Conservation (phyloP, 495 filamentous ascomycete species). For the Rhizodiscina lignyota region DNA sequence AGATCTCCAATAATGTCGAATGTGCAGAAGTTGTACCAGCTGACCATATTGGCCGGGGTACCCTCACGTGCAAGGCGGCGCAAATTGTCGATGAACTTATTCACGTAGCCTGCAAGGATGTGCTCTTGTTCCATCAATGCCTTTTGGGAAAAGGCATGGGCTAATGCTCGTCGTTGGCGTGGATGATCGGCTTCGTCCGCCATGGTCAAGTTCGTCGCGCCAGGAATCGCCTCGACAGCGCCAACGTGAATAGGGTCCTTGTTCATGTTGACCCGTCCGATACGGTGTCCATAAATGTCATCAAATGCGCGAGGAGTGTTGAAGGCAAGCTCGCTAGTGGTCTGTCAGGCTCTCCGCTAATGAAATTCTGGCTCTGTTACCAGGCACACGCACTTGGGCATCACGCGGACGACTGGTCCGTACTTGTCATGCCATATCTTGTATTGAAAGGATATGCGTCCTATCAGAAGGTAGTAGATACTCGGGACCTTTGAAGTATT, state of each 20-base stretch:
- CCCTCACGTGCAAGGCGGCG: constrained; percentile 7
- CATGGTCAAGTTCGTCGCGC: constrained; percentile 20
- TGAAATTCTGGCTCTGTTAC: constrained; percentile 7
- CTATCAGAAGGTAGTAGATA: too few relatives aligned
- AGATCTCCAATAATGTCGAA: constrained; percentile 47
- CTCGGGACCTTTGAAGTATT: too few relatives aligned
- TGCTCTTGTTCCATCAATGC: constrained; percentile 31
- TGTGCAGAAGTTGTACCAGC: constrained; percentile 33
- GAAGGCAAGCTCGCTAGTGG: constrained; percentile 39
- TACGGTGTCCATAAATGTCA: constrained; percentile 36
- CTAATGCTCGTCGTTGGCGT: constrained; percentile 23
- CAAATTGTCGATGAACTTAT: constrained; percentile 21
- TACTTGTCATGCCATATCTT: too few relatives aligned
- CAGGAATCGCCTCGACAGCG: constrained; percentile 13
- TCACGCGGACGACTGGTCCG: constrained; percentile 14
- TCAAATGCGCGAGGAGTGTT: constrained; percentile 29
- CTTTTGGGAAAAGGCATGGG: constrained; percentile 33
- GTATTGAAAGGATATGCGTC: too few relatives aligned
- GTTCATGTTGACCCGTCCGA: constrained; percentile 12
- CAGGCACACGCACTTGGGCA: too few relatives aligned
- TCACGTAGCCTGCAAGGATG: constrained; percentile 26
- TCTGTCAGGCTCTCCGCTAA: constrained; percentile 2
- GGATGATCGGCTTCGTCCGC: constrained; percentile 22
- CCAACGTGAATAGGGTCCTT: constrained; percentile 9
- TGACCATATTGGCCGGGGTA: constrained; percentile 22